These are phyloP conservation scores for Phytophthora lateralis DNA, from an alignment of 352 stramenopile species.

Conservation along the genomic window DNA sequence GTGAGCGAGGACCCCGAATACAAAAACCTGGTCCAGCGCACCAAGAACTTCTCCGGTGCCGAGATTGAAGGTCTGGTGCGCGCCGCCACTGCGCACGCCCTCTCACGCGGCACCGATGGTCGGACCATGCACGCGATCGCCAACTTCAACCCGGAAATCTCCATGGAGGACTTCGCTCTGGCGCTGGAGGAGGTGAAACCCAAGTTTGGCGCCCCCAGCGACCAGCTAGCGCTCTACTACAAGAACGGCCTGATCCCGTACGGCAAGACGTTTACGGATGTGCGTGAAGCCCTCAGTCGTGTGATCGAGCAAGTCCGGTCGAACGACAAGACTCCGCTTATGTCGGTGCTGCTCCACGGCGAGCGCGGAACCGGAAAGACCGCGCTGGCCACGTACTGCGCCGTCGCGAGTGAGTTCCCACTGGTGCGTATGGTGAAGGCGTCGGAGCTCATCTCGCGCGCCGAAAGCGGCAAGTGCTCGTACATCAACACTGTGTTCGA, in stretches of 20 bases:
- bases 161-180: slow-evolving; percentile 94
- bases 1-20: slow-evolving; percentile 75
- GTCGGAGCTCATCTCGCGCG: slow-evolving; percentile 97
- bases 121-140: slow-evolving; percentile 83
- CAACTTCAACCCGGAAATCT: slow-evolving; percentile 82
- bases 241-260: slow-evolving; percentile 98
- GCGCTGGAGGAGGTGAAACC: slow-evolving; percentile 96
- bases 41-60: slow-evolving; percentile 99
- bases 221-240: slow-evolving; percentile 95
- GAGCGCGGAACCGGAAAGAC: slow-evolving; percentile 96
- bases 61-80: slow-evolving; percentile 99
- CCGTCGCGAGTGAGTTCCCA: slow-evolving; percentile 96
- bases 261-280: slow-evolving; percentile 93
- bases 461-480: slow-evolving; percentile 94
- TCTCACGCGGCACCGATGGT: slow-evolving; percentile 81
- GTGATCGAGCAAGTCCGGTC: slow-evolving; percentile 95
- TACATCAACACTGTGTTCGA: slow-evolving; percentile 96
- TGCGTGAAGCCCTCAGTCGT: slow-evolving; percentile 91
- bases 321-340: slow-evolving; percentile 96
- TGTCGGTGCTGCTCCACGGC: slow-evolving; percentile 97
- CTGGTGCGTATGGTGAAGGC: slow-evolving; percentile 98
- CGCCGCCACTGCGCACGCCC: slow-evolving; percentile 87
- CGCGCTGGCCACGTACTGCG: slow-evolving; percentile 96
- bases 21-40: slow-evolving; percentile 93
- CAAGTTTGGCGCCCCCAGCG: slow-evolving; percentile 96